Evolutionary conservation across 2,329 filamentous ascomycete species (phyloP).

Genomic region (Lecanicillium sp.): DNA sequence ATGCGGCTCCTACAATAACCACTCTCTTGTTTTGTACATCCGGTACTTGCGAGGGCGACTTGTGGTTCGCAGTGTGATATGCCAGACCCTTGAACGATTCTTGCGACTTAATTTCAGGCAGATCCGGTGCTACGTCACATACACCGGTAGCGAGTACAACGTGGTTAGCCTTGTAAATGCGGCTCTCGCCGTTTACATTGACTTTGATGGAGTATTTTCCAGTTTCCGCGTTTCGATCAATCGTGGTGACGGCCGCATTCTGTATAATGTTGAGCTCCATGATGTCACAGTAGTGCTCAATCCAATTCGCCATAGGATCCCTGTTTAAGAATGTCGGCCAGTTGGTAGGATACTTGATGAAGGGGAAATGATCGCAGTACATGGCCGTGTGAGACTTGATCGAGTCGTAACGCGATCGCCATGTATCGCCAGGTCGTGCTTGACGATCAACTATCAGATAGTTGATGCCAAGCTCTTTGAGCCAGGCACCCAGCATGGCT

Average conservation of each 20-base stretch:
- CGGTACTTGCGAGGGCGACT: constrained; percentile 24
- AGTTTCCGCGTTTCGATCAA: constrained; percentile 27
- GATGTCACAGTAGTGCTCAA: constrained; percentile 37
- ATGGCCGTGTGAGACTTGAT: constrained; percentile 15
- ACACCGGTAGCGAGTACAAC: constrained; percentile 41
- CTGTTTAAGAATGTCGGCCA: constrained; percentile 28
- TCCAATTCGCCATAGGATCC: constrained; percentile 39
- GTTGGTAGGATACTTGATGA: constrained; percentile 15
- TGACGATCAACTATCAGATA: constrained; percentile 36
- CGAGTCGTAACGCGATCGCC: constrained; percentile 37
- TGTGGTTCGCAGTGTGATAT: constrained; percentile 35
- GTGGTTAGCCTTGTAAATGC: constrained; percentile 26
- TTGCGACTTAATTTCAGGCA: constrained; percentile 31
- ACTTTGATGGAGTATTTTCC: constrained; percentile 30
- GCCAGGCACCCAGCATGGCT: constrained; percentile 26
- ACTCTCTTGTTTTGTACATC: constrained; percentile 29
- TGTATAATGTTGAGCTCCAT: constrained; percentile 42
- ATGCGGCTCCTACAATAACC: constrained; percentile 40
- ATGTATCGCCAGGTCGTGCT: constrained; percentile 38
- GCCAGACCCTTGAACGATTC: constrained; percentile 31
- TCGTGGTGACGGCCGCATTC: constrained; percentile 28
- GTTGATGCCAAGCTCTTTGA: constrained; percentile 18
- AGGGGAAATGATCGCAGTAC: constrained; percentile 17
- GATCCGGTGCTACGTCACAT: constrained; percentile 25
- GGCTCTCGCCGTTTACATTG: constrained; percentile 16